Percentiles rank a stretch among this genome's conserved stretches.
These are phyloP conservation scores for Coix lacrymajobi DNA, from an alignment of 176 grass and related monocot species.

Conservation along the genomic window DNA sequence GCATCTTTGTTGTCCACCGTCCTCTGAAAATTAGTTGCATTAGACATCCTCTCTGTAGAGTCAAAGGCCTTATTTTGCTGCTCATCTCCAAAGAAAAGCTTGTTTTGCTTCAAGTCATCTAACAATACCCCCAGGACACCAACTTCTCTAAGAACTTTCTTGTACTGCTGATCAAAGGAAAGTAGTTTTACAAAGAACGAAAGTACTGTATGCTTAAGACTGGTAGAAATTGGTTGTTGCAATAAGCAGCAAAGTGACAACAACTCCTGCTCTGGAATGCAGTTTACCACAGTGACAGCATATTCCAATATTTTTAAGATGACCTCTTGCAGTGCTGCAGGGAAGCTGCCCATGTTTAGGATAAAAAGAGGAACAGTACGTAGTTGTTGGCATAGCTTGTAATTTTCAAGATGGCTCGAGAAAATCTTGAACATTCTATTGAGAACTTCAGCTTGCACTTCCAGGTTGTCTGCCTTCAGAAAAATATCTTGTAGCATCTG, in stretches of 20 bases:
- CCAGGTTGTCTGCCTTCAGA: conserved; percentile 95
- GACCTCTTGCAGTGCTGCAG: conserved; percentile 92
- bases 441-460: conserved; percentile 96
- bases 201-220: conserved; percentile 85
- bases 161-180: conserved; percentile 98
- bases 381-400: conserved; percentile 90
- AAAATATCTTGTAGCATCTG: conserved; percentile 99
- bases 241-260: conserved; percentile 97
- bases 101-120: conserved; percentile 96
- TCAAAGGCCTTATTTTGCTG: conserved; percentile 63
- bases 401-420: conserved; percentile 98
- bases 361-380: conserved; percentile 97
- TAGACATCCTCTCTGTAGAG: conserved; percentile 42
- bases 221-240: conserved; percentile 90
- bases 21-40: conserved; percentile 52
- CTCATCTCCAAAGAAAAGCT: conserved; percentile 73
- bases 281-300: conserved; percentile 97
- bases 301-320: conserved; percentile 99
- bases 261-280: conserved; percentile 93
- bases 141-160: conserved; percentile 96
- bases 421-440: conserved; percentile 99
- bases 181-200: conserved; percentile 96
- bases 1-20: conserved; percentile 72
- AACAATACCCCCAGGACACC: conserved; percentile 91
- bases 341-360: conserved; percentile 98